Evolutionary conservation across 768 basidiomycete species (phyloP).

Genomic region (Cyathus striatus): DNA sequence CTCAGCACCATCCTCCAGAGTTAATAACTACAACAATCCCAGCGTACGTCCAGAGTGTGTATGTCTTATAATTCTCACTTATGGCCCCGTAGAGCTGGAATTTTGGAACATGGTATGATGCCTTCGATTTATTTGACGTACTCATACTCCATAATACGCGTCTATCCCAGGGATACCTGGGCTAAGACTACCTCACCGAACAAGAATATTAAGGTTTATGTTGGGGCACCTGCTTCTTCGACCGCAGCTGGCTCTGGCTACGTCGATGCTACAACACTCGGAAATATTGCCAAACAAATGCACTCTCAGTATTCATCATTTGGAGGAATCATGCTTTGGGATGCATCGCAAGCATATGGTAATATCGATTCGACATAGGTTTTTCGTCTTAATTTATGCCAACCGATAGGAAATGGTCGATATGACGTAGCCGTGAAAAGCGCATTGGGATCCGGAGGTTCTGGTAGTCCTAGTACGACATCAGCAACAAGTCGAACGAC

Average conservation of each 20-base stretch:
- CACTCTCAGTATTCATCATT: constrained; percentile 46
- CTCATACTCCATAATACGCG: neutral
- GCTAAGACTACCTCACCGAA: constrained; percentile 49
- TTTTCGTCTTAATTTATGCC: neutral
- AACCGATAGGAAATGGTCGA: constrained; percentile 27
- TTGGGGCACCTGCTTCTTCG: constrained; percentile 49
- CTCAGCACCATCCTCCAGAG: constrained; percentile 12
- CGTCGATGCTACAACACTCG: constrained; percentile 36
- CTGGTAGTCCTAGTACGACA: no score
- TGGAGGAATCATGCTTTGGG: constrained; percentile 45
- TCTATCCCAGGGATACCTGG: constrained; percentile 55
- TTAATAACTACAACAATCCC: constrained; percentile 34
- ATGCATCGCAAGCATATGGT: constrained; percentile 35
- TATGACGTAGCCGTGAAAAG: constrained; percentile 38
- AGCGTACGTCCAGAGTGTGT: constrained; percentile 23
- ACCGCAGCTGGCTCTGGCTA: constrained; percentile 52
- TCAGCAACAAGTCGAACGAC: constrained; percentile 8
- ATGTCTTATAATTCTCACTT: constrained; percentile 1
- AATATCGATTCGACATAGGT: neutral
- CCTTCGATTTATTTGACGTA: neutral
- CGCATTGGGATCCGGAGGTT: constrained; percentile 23
- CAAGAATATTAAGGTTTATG: constrained; percentile 47
- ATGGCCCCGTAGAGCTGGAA: constrained; percentile 36
- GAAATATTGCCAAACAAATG: constrained; percentile 31
- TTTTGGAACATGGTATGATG: constrained; percentile 36